A percentile compares a stretch with the other conserved stretches of the same genome.
Conservation (phyloP, 164 flowering plant species). For the Euptelea pleiosperma region DNA sequence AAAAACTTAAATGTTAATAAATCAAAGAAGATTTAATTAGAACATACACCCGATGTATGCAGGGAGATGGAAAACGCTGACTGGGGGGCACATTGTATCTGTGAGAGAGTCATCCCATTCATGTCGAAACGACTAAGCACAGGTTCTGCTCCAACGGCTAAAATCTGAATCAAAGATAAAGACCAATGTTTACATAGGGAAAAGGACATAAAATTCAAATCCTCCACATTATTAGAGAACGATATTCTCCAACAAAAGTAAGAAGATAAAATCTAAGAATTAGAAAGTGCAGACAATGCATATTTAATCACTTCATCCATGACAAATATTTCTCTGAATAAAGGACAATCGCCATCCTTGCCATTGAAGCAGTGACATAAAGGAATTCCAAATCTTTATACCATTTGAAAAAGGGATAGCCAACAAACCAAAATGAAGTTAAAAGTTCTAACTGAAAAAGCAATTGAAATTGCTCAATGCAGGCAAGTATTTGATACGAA, state of each 20-base stretch:
- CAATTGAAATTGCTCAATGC: too few species aligned
- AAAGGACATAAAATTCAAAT: slow-evolving; percentile 6
- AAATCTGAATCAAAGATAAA: slow-evolving; percentile 48
- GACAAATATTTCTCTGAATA: neutral
- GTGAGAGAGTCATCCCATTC: slow-evolving; percentile 72
- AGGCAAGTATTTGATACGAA: too few species aligned
- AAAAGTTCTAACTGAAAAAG: neutral
- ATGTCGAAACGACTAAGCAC: slow-evolving; percentile 67
- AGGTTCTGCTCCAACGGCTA: slow-evolving; percentile 89
- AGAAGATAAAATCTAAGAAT: neutral
- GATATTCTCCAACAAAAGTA: neutral
- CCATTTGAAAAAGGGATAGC: slow-evolving; percentile 3
- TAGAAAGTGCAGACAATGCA: neutral
- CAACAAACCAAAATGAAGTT: neutral
- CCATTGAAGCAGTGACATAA: neutral
- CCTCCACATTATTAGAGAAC: neutral
- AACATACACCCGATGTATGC: slow-evolving; percentile 86
- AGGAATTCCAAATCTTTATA: too few species aligned
- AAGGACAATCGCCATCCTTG: neutral
- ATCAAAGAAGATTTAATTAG: slow-evolving; percentile 5
- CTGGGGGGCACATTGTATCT: slow-evolving; percentile 83
- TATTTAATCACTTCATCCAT: neutral
- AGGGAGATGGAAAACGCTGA: slow-evolving; percentile 81
- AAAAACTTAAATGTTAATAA: neutral
- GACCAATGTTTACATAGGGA: neutral